Evolutionary conservation across 495 filamentous ascomycete species (phyloP).

Genomic region (Penicillium pulvis): DNA sequence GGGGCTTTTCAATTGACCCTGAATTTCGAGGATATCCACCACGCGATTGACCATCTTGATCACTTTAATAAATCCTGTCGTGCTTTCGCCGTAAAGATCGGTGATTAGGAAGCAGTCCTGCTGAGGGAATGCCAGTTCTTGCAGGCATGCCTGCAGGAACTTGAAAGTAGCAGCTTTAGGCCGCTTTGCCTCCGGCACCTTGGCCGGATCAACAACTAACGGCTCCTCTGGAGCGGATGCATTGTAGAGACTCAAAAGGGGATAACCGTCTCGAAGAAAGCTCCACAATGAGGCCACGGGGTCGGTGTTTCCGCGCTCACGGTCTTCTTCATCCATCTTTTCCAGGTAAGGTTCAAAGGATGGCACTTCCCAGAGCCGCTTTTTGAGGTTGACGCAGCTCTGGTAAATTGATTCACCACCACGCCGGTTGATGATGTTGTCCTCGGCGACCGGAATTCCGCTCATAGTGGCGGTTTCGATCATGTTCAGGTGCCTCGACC

Average conservation of each 20-base stretch:
- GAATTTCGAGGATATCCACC: slow-evolving; percentile 77
- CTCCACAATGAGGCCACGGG: slow-evolving; percentile 92
- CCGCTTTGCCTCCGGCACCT: slow-evolving; percentile 62
- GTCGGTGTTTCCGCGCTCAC: slow-evolving; percentile 62
- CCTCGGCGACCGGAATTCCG: slow-evolving; percentile 67
- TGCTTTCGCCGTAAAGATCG: slow-evolving; percentile 91
- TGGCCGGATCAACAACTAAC: slow-evolving; percentile 63
- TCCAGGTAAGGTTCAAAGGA: slow-evolving; percentile 72
- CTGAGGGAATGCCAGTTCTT: slow-evolving; percentile 72
- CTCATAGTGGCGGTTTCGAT: slow-evolving; percentile 39
- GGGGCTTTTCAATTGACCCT: slow-evolving; percentile 64
- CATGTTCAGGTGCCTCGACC: slow-evolving; percentile 36
- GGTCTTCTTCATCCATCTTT: slow-evolving; percentile 65
- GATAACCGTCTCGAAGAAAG: slow-evolving; percentile 79
- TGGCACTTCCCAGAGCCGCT: slow-evolving; percentile 78
- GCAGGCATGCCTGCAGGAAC: slow-evolving; percentile 67
- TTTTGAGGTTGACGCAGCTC: slow-evolving; percentile 82
- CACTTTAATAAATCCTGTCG: slow-evolving; percentile 96
- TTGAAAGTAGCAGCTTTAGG: slow-evolving; percentile 72
- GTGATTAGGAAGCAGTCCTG: slow-evolving; percentile 88
- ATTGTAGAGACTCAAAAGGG: slow-evolving; percentile 89
- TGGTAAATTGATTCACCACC: slow-evolving; percentile 95
- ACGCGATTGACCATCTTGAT: slow-evolving; percentile 84
- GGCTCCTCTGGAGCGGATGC: slow-evolving; percentile 64
- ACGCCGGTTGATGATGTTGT: slow-evolving; percentile 92